Conservation (phyloP, 148 eudicot genomes). For the Euryodendron excelsum region DNA sequence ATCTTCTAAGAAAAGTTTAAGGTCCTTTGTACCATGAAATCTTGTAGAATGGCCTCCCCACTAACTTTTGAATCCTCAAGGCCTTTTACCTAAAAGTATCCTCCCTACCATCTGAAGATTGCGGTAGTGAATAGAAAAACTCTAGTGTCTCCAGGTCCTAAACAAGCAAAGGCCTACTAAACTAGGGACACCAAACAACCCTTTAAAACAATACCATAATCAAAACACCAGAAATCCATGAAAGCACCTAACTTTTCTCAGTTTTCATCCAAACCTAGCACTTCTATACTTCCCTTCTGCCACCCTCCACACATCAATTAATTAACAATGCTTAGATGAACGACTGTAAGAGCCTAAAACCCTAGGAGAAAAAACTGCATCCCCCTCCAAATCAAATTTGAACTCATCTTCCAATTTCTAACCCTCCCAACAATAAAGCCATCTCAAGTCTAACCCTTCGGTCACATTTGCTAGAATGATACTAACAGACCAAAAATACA, state of each 20-base stretch:
- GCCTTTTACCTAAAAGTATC: neutral
- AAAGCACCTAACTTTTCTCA: neutral
- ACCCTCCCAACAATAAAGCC: neutral
- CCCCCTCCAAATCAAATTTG: neutral
- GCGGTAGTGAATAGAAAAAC: neutral
- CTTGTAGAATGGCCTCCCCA: neutral
- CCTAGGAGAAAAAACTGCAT: neutral
- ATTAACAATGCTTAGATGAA: neutral
- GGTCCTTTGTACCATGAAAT: neutral
- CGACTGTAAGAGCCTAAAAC: neutral
- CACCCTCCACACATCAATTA: neutral
- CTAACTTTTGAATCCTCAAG: neutral
- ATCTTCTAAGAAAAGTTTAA: neutral
- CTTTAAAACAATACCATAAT: neutral
- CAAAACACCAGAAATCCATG: neutral
- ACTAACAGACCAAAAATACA: too few relatives aligned
- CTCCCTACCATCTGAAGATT: neutral
- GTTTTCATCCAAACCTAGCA: neutral
- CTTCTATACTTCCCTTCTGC: neutral
- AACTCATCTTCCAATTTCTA: neutral
- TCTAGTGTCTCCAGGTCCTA: too few relatives aligned
- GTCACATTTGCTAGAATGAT: neutral
- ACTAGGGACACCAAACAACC: neutral
- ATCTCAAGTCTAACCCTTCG: neutral
- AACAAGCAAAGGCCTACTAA: neutral